Conservation (phyloP, 441 rosid genomes). For the Geranium incanum region DNA sequence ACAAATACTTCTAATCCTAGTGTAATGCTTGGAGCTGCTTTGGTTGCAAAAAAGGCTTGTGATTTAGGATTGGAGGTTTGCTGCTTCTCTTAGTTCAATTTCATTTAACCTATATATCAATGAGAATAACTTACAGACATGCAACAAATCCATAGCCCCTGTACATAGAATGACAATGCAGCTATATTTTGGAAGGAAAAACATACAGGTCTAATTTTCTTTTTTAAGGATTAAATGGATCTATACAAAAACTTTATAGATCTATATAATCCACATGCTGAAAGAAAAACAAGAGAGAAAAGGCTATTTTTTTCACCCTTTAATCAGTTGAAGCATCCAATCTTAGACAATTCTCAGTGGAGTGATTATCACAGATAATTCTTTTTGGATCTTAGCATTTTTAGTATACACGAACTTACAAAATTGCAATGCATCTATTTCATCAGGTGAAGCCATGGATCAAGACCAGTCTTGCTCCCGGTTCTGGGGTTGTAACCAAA, state of each 20-base stretch:
- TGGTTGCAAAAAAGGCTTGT: conserved; percentile 58
- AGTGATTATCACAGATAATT: neutral
- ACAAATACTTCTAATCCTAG: conserved; percentile 95
- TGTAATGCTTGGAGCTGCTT: conserved; percentile 51
- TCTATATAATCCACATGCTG: neutral
- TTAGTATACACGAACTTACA: neutral
- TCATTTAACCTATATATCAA: neutral
- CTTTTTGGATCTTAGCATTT: neutral
- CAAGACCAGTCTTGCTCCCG: conserved; percentile 96
- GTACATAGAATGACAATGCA: neutral
- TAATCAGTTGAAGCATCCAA: too few species aligned
- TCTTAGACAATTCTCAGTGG: neutral
- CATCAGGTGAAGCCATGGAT: conserved; percentile 83
- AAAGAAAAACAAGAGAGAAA: too few species aligned
- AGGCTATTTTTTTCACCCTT: too few species aligned
- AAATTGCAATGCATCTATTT: neutral
- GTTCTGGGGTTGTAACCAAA: conserved; percentile 89
- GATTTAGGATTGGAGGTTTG: conserved; percentile 69
- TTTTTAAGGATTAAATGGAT: neutral
- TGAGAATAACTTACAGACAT: neutral
- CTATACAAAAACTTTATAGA: neutral
- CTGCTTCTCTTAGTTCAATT: conserved; percentile 11
- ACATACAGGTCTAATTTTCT: neutral
- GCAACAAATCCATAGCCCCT: neutral
- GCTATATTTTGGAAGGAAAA: neutral